Base-by-base conservation (phyloP, 148 eudicot genomes). In the Fallopia convolvulus region DNA sequence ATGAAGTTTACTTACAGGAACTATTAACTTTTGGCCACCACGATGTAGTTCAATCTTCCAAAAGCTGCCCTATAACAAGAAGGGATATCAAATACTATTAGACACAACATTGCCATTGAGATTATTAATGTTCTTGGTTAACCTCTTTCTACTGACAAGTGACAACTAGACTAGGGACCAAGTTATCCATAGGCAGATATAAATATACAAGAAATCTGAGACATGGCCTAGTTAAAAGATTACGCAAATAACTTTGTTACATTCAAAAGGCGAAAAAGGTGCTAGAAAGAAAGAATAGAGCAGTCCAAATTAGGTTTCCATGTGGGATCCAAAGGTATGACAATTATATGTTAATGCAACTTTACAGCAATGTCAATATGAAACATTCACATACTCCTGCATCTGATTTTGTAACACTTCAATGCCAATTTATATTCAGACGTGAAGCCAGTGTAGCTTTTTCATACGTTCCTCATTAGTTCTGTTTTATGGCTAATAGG, bases 11-110 rank as follows among this genome's bases (percentile, higher is more conserved):
- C 94, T 92, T 88, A 95, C 99, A 79, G 99, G 99, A 82, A 95
- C 79, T 53, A 91, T 86, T 74, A 95, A 75, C 86, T 92, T 95
- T 78, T 95, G 99, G 70, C 97, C 93, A 14, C 90, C 97, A 33
- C 99, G 97, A 81, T 90, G 97, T 72, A 95, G 83, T 83, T 95
- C 99, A 68, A 95, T 83, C 84, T 86, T 95, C 99, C 99, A 95
- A 85, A 83, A 82, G 32, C 91, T 80, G 65, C 99, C 99, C 97
- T 95, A 79, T 48, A 68, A 82, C 74, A 13, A 74, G 83, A 23
- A 74, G 52, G 61, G 47, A 36, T 68, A 68, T 68, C 20, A 68
- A 15, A 36, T 21, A 39, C 72, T 65, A 65, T 40, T 65, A 65
- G 18, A 65, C 40, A 65, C 18, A 58, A 58, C 21, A 8, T 4